Conservation (phyloP, 2,329 filamentous ascomycete species). For the Nothopassalora personata region DNA sequence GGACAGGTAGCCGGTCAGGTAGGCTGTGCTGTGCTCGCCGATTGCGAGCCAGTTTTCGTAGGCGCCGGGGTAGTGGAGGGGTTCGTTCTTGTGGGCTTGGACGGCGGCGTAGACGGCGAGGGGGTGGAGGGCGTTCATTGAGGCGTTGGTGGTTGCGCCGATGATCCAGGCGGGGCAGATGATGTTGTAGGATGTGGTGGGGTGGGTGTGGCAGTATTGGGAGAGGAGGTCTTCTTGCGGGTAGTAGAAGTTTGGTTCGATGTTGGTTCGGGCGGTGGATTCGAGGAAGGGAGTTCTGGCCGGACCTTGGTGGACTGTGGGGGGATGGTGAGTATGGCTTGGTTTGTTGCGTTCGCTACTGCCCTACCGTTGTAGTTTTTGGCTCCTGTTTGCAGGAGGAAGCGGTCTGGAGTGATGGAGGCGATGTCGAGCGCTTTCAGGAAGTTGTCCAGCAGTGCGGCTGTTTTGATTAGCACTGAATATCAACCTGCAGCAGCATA, state of each 20-base stretch:
- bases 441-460: constrained; percentile 47
- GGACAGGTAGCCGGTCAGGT: constrained; percentile 46
- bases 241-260: constrained; percentile 53
- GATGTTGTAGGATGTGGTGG: constrained; percentile 40
- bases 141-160: constrained; percentile 45
- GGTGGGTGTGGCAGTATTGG: constrained; percentile 38
- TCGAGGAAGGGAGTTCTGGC: constrained; percentile 42
- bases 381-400: constrained; percentile 49
- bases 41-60: constrained; percentile 41
- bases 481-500: constrained; percentile 18
- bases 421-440: constrained; percentile 40
- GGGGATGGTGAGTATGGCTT: neutral
- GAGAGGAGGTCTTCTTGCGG: constrained; percentile 48
- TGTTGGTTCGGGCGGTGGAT: constrained; percentile 38
- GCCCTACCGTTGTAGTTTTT: constrained; percentile 45
- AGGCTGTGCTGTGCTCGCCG: constrained; percentile 41
- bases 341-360: neutral
- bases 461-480: constrained; percentile 20
- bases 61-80: constrained; percentile 43
- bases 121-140: constrained; percentile 47
- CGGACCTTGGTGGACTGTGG: constrained; percentile 42
- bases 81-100: constrained; percentile 37
- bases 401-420: constrained; percentile 41
- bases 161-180: constrained; percentile 44
- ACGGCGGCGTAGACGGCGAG: constrained; percentile 49